Base-by-base conservation (phyloP, 1,284 basidiomycete genomes). In the Anthracocystis walkeri region DNA sequence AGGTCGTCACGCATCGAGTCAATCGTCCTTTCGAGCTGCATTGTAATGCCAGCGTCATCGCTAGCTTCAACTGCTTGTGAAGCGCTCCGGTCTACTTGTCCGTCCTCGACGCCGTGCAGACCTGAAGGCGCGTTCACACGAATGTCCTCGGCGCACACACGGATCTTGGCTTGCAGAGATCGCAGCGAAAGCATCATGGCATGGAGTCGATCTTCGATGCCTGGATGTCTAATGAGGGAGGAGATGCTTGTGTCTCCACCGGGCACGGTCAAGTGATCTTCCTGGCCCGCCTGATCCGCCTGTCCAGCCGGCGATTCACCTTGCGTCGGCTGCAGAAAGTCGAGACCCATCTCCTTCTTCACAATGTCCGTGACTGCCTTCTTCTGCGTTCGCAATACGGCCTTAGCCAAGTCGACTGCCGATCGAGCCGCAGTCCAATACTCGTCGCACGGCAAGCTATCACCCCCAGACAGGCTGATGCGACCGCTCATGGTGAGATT, bases 121-220 rank as follows among this genome's bases (percentile, higher is more conserved):
- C 60, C 44, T 0, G 71, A 40, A 11, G 75, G 68, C 1, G 61
- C 46, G 16, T 61, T 68, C 55, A 84, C 52, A 5, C 45, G 46
- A 4, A 81, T 58, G 31, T 84, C 83, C 48, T 82, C 82, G 12
- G 68, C 68, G 54, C 81, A 83, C 18, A 79, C 79, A 33, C 76
- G 69, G 38, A 85, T 73, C 71, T 85, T 85, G 62, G 79, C 76
- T 61, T 85, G 83, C 29, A 85, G 54, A n/a, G 82, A 75, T 18
- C 83, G 80, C 8, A 85, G 75, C n/a, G 70, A 62, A 5, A 75
- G 63, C 33, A 71, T 80, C 72, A 85, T 81, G 21, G 77, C 74
- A 7, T 61, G 38, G 10, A 78, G 65, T n/a, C 76, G 79, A 48
- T 83, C 80, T 27, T 81, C 75, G 23, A 83, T 51, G 8, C 81